Evolutionary conservation across 805 yeast species (phyloP).

Genomic region (Lipomyces oligophaga): DNA sequence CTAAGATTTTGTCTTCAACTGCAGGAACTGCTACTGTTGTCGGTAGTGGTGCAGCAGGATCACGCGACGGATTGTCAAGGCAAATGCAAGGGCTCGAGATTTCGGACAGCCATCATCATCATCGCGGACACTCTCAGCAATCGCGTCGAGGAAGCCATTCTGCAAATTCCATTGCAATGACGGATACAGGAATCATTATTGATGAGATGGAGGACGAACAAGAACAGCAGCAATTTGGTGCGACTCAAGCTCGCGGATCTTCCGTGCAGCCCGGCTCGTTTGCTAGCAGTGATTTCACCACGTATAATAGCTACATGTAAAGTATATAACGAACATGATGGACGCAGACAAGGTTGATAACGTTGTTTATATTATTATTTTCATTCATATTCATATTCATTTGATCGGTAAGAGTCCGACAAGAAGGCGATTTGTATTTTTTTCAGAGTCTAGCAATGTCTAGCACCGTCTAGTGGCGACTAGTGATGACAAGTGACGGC

Average conservation of each 20-base stretch:
- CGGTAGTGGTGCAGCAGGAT: background rate
- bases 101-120: constrained; percentile 3
- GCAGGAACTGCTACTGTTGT: constrained; percentile 3
- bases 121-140: background rate
- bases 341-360: no score
- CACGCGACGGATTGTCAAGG: background rate
- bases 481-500: no score
- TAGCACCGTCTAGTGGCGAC: no score
- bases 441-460: no score
- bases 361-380: no score
- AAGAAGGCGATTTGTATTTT: no score
- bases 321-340: background rate
- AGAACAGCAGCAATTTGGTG: background rate
- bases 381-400: no score
- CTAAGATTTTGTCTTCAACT: constrained; percentile 46
- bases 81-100: constrained; percentile 5
- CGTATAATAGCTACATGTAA: constrained; percentile 1
- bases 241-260: background rate
- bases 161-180: constrained; percentile 5
- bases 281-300: constrained; percentile 1
- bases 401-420: no score
- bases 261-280: constrained; percentile 1
- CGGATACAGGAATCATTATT: constrained; percentile 13
- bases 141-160: background rate
- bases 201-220: background rate